These are phyloP conservation scores for Fusarium pseudograminearum DNA, from an alignment of 2,329 filamentous ascomycete species.

Conservation along the genomic window DNA sequence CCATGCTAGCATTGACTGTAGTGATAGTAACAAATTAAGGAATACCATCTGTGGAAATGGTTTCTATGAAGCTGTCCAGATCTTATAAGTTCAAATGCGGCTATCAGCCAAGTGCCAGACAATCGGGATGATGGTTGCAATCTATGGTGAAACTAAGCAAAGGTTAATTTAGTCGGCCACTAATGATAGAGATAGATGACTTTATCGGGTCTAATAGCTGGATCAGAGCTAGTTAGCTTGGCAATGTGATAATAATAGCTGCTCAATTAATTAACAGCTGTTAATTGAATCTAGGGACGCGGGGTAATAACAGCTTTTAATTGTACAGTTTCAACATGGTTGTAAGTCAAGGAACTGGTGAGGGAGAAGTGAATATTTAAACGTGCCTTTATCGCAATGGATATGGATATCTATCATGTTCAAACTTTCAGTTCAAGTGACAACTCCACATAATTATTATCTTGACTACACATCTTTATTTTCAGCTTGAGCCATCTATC, in stretches of 20 bases:
- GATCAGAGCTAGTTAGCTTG: background rate
- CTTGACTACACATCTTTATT: background rate
- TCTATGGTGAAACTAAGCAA: background rate
- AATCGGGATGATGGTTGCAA: background rate
- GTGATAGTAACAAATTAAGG: background rate
- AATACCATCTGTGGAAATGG: background rate
- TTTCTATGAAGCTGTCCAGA: too few species aligned
- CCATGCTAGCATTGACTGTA: background rate
- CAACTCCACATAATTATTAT: too few species aligned
- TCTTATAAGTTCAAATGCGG: background rate
- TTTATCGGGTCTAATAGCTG: background rate
- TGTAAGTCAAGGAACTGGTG: background rate
- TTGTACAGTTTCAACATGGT: fast-evolving
- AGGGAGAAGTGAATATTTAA: background rate
- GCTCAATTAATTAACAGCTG: background rate
- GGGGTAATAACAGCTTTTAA: background rate
- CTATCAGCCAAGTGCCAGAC: background rate
- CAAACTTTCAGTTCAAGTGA: too few species aligned
- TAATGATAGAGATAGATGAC: background rate
- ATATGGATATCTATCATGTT: background rate
- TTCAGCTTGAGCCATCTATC: background rate
- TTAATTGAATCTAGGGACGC: background rate
- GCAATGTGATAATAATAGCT: background rate
- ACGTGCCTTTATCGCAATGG: background rate
- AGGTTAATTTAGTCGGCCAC: background rate